Conservation (phyloP, 73 alveolate species). For the Symbiodinium natans region DNA sequence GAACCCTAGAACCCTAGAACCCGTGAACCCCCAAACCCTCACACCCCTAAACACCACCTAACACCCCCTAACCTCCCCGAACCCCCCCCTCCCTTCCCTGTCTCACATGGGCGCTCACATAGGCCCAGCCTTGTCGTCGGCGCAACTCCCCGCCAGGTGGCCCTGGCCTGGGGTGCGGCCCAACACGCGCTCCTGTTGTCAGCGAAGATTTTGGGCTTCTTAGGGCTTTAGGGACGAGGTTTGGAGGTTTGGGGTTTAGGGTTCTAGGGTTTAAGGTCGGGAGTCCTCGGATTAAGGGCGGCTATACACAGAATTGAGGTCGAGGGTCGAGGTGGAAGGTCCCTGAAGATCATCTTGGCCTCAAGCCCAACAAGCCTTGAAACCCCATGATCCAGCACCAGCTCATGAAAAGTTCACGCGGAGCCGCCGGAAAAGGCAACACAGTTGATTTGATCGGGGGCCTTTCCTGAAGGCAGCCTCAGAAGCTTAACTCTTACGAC, state of each 20-base stretch:
- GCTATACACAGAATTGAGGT: not conserved
- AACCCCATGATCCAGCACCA: too few species aligned
- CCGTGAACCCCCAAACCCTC: not conserved
- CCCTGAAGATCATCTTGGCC: too few species aligned
- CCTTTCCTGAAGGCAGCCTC: too few species aligned
- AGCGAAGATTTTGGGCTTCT: not conserved
- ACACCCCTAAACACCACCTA: not conserved
- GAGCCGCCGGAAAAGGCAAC: too few species aligned
- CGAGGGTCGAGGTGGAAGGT: too few species aligned
- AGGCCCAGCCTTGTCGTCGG: slow-evolving; percentile 74
- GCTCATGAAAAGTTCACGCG: too few species aligned
- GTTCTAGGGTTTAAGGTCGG: not conserved
- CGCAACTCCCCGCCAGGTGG: slow-evolving; percentile 61
- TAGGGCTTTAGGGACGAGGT: not conserved
- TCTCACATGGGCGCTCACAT: too few species aligned
- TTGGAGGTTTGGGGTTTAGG: not conserved
- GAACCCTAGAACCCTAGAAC: not conserved
- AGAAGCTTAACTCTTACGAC: too few species aligned
- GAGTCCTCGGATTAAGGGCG: not conserved
- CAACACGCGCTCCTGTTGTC: not conserved
- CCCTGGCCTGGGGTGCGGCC: slow-evolving; percentile 73
- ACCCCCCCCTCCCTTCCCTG: too few species aligned
- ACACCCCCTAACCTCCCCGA: too few species aligned
- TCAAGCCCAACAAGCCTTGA: too few species aligned
- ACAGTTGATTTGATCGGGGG: too few species aligned